Evolutionary conservation across 1,139 yeast species (phyloP).

Genomic region (Entelexis paramagnoliae): DNA sequence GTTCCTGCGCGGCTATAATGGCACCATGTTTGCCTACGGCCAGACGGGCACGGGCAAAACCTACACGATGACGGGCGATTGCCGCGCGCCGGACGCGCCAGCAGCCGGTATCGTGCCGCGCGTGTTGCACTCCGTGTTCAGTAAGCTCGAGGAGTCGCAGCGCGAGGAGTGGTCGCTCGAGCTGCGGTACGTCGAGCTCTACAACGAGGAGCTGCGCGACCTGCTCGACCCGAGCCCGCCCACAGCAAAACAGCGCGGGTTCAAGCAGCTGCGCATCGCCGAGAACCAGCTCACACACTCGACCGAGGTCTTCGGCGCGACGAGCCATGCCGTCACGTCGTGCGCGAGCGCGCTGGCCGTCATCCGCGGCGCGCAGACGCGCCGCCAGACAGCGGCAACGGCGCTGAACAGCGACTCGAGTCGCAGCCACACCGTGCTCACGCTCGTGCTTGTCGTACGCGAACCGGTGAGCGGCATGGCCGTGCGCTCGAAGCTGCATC

Average conservation of each 20-base stretch:
- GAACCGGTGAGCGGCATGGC: conserved; percentile 30
- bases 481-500: conserved; percentile 50
- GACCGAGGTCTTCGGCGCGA: conserved; percentile 41
- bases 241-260: background rate
- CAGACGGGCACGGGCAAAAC: conserved; percentile 87
- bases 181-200: conserved; percentile 60
- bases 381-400: conserved; percentile 58
- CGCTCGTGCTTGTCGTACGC: conserved; percentile 42
- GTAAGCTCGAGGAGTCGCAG: conserved; percentile 31
- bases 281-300: conserved; percentile 36
- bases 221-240: conserved; percentile 32
- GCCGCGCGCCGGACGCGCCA: conserved; percentile 24
- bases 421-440: conserved; percentile 65
- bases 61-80: conserved; percentile 71
- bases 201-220: conserved; percentile 64
- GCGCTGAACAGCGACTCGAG: conserved; percentile 40
- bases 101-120: conserved; percentile 63
- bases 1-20: conserved; percentile 51
- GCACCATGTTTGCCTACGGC: conserved; percentile 77
- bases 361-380: conserved; percentile 42
- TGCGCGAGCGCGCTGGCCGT: conserved; percentile 38
- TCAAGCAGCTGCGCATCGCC: conserved; percentile 35
- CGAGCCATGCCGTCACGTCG: conserved; percentile 37
- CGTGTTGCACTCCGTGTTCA: conserved; percentile 44
- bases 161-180: conserved; percentile 48